Percentiles rank a stretch among this genome's conserved stretches.
These are phyloP conservation scores for Papiliotrema terrestris DNA, from an alignment of 1,284 basidiomycete species.

Conservation along the genomic window DNA sequence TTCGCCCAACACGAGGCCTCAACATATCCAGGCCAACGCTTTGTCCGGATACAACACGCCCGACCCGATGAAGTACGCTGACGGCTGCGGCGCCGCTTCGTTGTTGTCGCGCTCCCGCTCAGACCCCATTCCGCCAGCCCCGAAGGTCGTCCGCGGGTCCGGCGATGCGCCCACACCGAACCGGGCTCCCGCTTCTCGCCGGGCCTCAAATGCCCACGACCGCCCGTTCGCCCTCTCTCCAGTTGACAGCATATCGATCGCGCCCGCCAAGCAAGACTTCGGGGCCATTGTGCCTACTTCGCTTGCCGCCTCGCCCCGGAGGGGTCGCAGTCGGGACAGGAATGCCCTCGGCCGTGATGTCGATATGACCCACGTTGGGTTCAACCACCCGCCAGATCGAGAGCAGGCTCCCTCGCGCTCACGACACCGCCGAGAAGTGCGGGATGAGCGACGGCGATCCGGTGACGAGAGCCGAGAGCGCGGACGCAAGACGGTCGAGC, in stretches of 20 bases:
- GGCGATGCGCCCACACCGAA: slow-evolving; percentile 7
- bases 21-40: not conserved
- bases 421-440: slow-evolving; percentile 21
- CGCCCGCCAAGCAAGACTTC: not conserved
- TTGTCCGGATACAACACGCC: slow-evolving; percentile 10
- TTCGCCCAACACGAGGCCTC: not conserved
- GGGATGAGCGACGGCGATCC: slow-evolving; percentile 3
- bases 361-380: slow-evolving; percentile 14
- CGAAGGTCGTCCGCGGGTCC: slow-evolving; percentile 2
- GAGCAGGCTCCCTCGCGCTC: slow-evolving; percentile 39
- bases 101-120: slow-evolving; percentile 41
- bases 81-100: slow-evolving; percentile 15
- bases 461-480: slow-evolving; percentile 1
- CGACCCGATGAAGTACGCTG: slow-evolving; percentile 4
- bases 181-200: slow-evolving; percentile 5
- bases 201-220: not conserved
- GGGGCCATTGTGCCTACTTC: not conserved
- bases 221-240: not conserved
- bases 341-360: slow-evolving; percentile 17
- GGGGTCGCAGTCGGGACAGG: slow-evolving; percentile 38
- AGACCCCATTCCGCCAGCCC: slow-evolving; percentile 32
- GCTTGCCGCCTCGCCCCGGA: slow-evolving; percentile 10
- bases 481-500: slow-evolving; percentile 5
- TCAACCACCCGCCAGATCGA: slow-evolving; percentile 36
- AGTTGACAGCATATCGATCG: not conserved